Evolutionary conservation across 192 early-diverging fungal species (phyloP), one percentile per base, ranked within the genome.

Genomic region (Gaertneriomyces semiglobifer): DNA sequence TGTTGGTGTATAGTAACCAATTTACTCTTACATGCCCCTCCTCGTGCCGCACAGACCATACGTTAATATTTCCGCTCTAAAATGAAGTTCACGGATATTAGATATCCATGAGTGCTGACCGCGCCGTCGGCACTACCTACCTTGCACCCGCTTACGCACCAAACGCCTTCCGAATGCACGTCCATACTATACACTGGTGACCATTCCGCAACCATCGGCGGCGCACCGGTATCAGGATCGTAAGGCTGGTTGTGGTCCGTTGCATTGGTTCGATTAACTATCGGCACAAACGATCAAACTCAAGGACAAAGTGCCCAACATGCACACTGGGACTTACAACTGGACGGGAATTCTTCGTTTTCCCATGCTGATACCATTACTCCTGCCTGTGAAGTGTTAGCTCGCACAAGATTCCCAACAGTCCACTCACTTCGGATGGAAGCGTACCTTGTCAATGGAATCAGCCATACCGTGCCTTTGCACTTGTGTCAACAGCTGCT

Each of bases 101-200:
- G 43, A 16, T 74, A 16, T 60, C 14, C 41, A 10, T 16, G 60
- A 19, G 41, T 43, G 43, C 14, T 18, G 42, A n/a, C 43, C 41
- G n/a, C 56, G 38, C 63, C 2, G 25, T 2, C 25, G 25, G 1
- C 2, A 33, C 25, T 33, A 33, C 25, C 25, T 33, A 88, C 82
- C 75, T 90, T 88, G 51, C 83, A 74, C 0, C 94, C 95, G 7
- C 87, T 87, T 2, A 96, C 70, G 43, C 86, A 76, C 87, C 90
- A 99, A 41, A 92, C 48, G 0, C 88, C 96, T 70, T 98, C 87
- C 6, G 96, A 94, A 9, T 99, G 95, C 44, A 97, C 90, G 53
- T 87, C 93, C 61, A 98, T 54, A 66, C 92, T 93, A 74, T 89
- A 96, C 4, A 95, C 94, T 3, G 96, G 92, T 33, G 94, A 96